A percentile compares a stretch with the other conserved stretches of the same genome.
Evolutionary conservation across 768 basidiomycete genomes (phyloP).

Genomic region (Lanmaoa rubissima): DNA sequence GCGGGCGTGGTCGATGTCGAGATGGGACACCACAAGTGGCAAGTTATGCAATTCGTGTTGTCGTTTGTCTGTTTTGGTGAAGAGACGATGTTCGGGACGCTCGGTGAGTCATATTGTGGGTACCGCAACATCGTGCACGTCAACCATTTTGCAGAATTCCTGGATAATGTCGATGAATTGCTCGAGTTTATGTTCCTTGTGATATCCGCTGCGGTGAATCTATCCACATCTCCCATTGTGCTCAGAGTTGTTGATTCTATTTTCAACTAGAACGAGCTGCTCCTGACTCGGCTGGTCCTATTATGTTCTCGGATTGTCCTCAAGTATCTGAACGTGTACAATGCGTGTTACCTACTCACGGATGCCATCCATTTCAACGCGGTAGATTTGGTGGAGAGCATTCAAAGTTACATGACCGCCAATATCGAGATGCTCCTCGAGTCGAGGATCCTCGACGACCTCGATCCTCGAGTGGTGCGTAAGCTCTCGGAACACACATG

Average conservation of each 20-base stretch:
- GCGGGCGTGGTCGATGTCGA: slow-evolving; percentile 60
- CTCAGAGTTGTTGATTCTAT: background rate
- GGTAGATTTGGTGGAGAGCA: slow-evolving; percentile 57
- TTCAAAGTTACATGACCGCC: slow-evolving; percentile 76
- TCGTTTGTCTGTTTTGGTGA: slow-evolving; percentile 74
- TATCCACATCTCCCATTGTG: background rate
- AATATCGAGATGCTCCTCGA: slow-evolving; percentile 91
- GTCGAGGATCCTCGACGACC: slow-evolving; percentile 71
- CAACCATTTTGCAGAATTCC: slow-evolving; percentile 48
- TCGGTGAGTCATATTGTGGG: slow-evolving; percentile 47
- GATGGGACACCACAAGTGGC: slow-evolving; percentile 70
- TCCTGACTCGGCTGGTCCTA: slow-evolving; percentile 81
- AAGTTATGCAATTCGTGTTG: slow-evolving; percentile 72
- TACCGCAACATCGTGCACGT: background rate
- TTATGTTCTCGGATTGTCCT: slow-evolving; percentile 80
- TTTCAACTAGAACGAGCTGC: slow-evolving; percentile 68
- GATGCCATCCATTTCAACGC: slow-evolving; percentile 84
- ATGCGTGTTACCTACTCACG: slow-evolving; percentile 74
- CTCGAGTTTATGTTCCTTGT: slow-evolving; percentile 87
- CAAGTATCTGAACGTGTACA: slow-evolving; percentile 62
- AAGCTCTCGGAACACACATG: slow-evolving; percentile 62
- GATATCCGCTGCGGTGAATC: slow-evolving; percentile 75
- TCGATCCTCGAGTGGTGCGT: slow-evolving; percentile 61
- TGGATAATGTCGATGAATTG: slow-evolving; percentile 65
- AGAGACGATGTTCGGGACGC: slow-evolving; percentile 66